Conservation (phyloP, 805 yeast genomes). For the Lipomyces mesembrius region DNA sequence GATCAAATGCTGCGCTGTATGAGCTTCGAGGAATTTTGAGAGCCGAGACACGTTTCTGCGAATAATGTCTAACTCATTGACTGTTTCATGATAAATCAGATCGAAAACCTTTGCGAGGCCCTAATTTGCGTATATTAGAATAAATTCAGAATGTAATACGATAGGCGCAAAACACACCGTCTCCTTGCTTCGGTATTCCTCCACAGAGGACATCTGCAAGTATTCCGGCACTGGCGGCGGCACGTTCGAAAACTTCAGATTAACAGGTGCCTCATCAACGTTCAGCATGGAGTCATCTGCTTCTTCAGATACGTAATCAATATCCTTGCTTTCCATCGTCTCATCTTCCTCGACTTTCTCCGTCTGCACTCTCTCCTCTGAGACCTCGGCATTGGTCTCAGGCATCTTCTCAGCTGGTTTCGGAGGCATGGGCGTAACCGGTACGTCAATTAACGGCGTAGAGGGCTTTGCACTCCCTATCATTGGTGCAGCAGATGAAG, state of each 20-base stretch:
- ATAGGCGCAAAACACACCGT: background rate
- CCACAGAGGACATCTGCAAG: background rate
- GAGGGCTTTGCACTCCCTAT: background rate
- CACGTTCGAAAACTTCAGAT: background rate
- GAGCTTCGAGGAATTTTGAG: slow-evolving; percentile 1
- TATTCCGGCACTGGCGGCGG: slow-evolving; percentile 23
- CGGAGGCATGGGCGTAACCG: background rate
- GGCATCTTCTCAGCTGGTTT: background rate
- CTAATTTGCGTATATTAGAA: background rate
- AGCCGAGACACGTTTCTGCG: slow-evolving; percentile 9
- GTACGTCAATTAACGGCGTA: background rate
- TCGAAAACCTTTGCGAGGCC: slow-evolving; percentile 24
- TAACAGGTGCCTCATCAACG: background rate
- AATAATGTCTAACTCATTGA: slow-evolving; percentile 11
- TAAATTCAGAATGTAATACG: background rate
- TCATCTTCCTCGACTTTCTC: background rate
- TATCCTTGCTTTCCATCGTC: slow-evolving; percentile 5
- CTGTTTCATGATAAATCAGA: slow-evolving; percentile 10
- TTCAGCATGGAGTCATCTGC: background rate
- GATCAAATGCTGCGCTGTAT: background rate
- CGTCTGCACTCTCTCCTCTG: slow-evolving; percentile 10
- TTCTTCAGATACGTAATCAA: slow-evolving; percentile 5
- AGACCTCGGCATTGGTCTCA: background rate
- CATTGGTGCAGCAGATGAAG: background rate
- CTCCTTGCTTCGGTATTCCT: background rate